These are phyloP conservation scores for Phymatotrichopsis omnivora DNA, from an alignment of 2,329 filamentous ascomycete genomes.

Conservation along the genomic window DNA sequence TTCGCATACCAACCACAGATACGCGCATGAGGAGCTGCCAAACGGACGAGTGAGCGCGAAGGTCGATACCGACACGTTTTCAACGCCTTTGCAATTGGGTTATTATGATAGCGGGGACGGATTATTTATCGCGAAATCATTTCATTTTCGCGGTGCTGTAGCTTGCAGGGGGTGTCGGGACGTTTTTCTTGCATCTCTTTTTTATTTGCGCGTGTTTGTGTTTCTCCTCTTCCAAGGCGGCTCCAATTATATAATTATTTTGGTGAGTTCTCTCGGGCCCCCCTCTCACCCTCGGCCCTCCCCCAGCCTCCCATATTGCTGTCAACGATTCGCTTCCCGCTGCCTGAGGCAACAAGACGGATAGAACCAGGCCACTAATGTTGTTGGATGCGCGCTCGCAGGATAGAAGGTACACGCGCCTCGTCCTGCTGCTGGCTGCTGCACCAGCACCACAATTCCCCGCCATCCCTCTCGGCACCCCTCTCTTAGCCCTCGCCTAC, in stretches of 20 bases:
- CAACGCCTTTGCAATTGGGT: constrained; percentile 23
- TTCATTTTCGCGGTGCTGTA: constrained; percentile 14
- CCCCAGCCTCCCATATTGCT: constrained; percentile 2
- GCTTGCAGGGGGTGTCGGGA: no score
- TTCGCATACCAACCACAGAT: constrained; percentile 1
- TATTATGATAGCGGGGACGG: constrained; percentile 13
- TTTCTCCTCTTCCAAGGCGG: constrained; percentile 10
- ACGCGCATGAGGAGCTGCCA: no score
- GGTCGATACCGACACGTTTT: no score
- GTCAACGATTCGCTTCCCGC: constrained; percentile 1
- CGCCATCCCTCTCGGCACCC: constrained; percentile 23
- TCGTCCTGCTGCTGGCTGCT: no score
- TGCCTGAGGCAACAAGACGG: constrained; percentile 9
- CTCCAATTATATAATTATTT: constrained; percentile 1
- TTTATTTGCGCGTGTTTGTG: constrained; percentile 12
- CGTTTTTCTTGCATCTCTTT: no score
- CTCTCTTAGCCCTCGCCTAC: constrained; percentile 3
- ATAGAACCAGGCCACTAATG: constrained; percentile 22
- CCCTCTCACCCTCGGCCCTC: no score
- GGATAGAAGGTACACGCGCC: constrained; percentile 10
- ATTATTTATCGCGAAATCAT: constrained; percentile 7
- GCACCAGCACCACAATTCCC: constrained; percentile 18
- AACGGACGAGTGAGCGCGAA: no score
- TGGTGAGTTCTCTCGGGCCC: no score
- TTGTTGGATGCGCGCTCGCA: constrained; percentile 16